phyloP scores from a whole-genome alignment of 2,329 filamentous ascomycete species.

The Colletotrichum tofieldiae region DNA sequence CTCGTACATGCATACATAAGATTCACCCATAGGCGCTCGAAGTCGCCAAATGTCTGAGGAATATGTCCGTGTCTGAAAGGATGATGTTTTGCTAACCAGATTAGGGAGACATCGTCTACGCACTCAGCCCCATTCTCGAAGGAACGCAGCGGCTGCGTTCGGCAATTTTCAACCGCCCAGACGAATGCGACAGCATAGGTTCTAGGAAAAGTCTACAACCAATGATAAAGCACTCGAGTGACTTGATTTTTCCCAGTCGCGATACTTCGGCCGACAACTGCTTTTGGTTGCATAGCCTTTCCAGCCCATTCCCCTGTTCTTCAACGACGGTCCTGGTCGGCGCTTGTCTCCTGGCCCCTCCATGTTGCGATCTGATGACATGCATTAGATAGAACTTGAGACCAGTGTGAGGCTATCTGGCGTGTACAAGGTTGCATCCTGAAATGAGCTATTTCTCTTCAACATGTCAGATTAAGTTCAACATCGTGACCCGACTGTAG shows the following conservation, averaged over 20 bases:
- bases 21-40: not conserved
- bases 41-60: not conserved
- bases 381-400: not conserved
- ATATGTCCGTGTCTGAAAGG: not conserved
- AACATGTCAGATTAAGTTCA: not conserved
- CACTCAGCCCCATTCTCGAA: not conserved
- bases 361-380: not conserved
- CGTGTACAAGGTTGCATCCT: fast-evolving
- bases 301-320: not conserved
- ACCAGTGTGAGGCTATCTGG: not conserved
- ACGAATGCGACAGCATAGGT: not conserved
- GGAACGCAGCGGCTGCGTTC: not conserved
- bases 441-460: too few relatives aligned
- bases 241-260: too few relatives aligned
- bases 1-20: not conserved
- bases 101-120: not conserved
- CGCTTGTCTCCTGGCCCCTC: not conserved
- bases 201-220: too few relatives aligned
- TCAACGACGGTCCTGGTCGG: not conserved
- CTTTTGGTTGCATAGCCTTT: not conserved
- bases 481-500: not conserved
- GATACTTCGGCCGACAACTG: not conserved
- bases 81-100: not conserved
- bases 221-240: not conserved
- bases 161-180: not conserved